Evolutionary conservation across 768 basidiomycete genomes (phyloP), one percentile per base, ranked within the genome.

Genomic region (Lentinula guzmanii): DNA sequence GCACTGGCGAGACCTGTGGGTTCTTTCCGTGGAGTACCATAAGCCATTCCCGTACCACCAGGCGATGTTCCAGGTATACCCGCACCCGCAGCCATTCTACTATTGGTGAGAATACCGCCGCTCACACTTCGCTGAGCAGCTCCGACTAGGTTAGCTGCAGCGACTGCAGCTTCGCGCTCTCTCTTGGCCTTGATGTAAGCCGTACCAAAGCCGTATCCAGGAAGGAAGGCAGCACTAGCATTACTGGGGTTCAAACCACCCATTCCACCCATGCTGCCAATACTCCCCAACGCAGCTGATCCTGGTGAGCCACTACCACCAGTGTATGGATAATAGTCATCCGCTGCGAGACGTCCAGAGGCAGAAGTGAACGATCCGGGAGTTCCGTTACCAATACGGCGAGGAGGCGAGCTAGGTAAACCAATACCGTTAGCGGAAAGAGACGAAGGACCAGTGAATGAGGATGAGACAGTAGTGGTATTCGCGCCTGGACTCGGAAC

Each of bases 141-240:
- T 35, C 43, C 50, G 37, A 57, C 42, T 34, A 56, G 18, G 53
- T 56, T 60, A 18, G 53, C 56, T 10, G 31, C 41, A n/a, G 46
- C 46, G 71, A 59, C 2, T 65, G 64, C n/a, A 76, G 76, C 9
- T 70, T 70, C 9, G 51, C 67, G 43, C 39, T 66, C 64, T 24
- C 65, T 65, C 68, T 84, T 86, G 10, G 84, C 75, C 59, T 75
- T 79, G 46, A 83, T 72, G 64, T 90, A 90, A 64, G 86, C 83
- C 39, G 82, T 80, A 64, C 89, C 87, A 42, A 89, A 72, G 8
- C 87, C 82, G 45, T 89, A 72, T 11, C 87, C 82, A 1, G 89
- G 89, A 9, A 93, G 76, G 77, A 93, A 93, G 8, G 91, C 91
- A 1, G 88, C 90, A 39, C 87, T 89, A 2, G 91, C 89, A 68